Conservation (phyloP, 208 protist species). For the Crithidia thermophila region DNA sequence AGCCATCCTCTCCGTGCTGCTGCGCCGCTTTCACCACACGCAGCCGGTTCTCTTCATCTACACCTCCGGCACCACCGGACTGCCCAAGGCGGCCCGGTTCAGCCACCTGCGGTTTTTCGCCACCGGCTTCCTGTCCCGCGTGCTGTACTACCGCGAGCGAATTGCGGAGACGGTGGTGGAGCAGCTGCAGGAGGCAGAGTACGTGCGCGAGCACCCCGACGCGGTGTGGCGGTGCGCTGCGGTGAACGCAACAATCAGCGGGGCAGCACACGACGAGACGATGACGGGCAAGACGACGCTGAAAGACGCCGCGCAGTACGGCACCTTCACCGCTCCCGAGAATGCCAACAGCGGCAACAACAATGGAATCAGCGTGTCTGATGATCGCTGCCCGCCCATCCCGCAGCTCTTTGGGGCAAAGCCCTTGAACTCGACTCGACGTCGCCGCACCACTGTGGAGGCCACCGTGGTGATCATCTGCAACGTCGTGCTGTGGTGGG, state of each 20-base stretch:
- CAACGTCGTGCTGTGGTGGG: slow-evolving; percentile 20
- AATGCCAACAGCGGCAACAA: background rate
- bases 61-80: slow-evolving; percentile 89
- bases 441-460: slow-evolving; percentile 17
- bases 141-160: slow-evolving; percentile 38
- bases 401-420: slow-evolving; percentile 26
- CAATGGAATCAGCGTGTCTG: background rate
- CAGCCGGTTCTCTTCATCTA: slow-evolving; percentile 80
- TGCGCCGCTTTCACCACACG: slow-evolving; percentile 44
- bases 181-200: slow-evolving; percentile 22
- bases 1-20: slow-evolving; percentile 26
- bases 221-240: background rate
- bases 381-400: background rate
- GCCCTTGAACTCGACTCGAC: slow-evolving; percentile 5
- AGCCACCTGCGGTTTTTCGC: slow-evolving; percentile 75
- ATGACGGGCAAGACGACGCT: background rate
- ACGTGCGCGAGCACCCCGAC: slow-evolving; percentile 11
- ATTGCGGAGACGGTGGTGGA: slow-evolving; percentile 35
- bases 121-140: slow-evolving; percentile 47
- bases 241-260: background rate
- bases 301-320: too few species aligned
- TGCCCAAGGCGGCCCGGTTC: slow-evolving; percentile 83
- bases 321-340: too few species aligned
- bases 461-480: slow-evolving; percentile 17
- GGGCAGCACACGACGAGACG: background rate